Base-by-base conservation (phyloP, 148 eudicot genomes). In the Selenicereus undatus region DNA sequence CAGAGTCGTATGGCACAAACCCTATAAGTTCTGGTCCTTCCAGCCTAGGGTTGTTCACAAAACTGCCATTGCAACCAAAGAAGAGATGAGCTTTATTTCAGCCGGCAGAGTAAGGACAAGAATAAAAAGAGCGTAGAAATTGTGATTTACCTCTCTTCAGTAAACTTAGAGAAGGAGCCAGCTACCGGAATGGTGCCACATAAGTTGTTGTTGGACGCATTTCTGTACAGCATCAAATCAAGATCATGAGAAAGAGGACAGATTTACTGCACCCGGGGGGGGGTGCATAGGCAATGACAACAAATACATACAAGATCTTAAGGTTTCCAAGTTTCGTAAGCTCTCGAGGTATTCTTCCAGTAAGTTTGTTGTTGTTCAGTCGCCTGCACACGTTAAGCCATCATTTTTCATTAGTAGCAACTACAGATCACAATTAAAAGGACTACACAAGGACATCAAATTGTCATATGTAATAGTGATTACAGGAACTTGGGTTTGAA, bases 11-110 rank as follows among this genome's bases (percentile, higher is more conserved):
- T 76, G 86, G 87, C 82, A 93, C 92, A 27, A 82, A 91, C 69
- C 97, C 97, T 78, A 91, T 79, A 52, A 93, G 82, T 83, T 93
- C 94, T 11, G 95, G 97, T n/a, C 95, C 95, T 85, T 91, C 90
- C 71, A 93, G 82, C 86, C 87, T 89, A 3, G 92, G 88, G 79
- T 91, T 93, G 82, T 90, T 89, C 77, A 80, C 42, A 64, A 90
- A 93, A 79, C 97, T 93, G 91, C 85, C 86, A 29, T 18, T 24
- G 72, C 17, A 11, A 8, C 11, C 22, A 21, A 24, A 35, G 27
- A 17, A 2, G 2, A 22, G 43, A 22, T n/a, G 29, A n/a, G 68
- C 3, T 45, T 13, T 48, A 27, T 21, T 71, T 84, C 50, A 71
- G 68, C 56, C 26, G 73, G 78, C 50, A 72, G n/a, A 21, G 60